phyloP scores from a whole-genome alignment of 305 asterid species.

The Fraxinus ornus region DNA sequence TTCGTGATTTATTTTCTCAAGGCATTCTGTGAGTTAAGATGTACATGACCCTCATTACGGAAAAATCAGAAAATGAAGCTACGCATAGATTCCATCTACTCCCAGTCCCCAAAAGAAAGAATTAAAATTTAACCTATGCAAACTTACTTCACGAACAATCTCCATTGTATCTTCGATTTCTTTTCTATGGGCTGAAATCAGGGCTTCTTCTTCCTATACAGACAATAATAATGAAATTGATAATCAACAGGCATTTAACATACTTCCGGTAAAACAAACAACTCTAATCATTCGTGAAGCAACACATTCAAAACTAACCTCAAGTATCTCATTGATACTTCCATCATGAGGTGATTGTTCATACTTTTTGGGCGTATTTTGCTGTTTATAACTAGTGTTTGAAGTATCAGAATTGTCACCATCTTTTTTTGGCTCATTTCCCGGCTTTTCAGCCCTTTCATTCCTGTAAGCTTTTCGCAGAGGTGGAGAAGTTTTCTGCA shows the following conservation, averaged over 20 bases:
- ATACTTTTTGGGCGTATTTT: constrained; percentile 34
- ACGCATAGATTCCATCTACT: not conserved
- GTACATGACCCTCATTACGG: not conserved
- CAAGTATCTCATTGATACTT: constrained; percentile 73
- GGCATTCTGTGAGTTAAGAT: not conserved
- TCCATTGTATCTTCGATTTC: constrained; percentile 99
- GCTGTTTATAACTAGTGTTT: constrained; percentile 42
- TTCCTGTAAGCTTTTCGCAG: constrained; percentile 62
- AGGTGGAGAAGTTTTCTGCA: constrained; percentile 84
- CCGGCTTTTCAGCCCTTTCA: constrained; percentile 64
- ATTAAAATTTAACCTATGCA: not conserved
- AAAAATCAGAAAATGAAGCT: not conserved
- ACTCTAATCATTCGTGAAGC: not conserved
- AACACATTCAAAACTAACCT: constrained; percentile 48
- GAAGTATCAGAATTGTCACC: constrained; percentile 40
- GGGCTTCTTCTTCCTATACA: constrained; percentile 90
- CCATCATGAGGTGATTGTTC: constrained; percentile 55
- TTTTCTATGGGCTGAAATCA: constrained; percentile 89
- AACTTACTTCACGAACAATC: constrained; percentile 91
- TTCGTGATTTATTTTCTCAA: not conserved
- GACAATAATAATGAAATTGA: constrained; percentile 1
- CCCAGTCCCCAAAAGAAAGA: not conserved
- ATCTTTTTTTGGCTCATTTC: constrained; percentile 52
- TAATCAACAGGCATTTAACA: not conserved
- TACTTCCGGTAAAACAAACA: not conserved